Conservation (phyloP, 164 flowering plant species). For the Paratinospora sagittata region DNA sequence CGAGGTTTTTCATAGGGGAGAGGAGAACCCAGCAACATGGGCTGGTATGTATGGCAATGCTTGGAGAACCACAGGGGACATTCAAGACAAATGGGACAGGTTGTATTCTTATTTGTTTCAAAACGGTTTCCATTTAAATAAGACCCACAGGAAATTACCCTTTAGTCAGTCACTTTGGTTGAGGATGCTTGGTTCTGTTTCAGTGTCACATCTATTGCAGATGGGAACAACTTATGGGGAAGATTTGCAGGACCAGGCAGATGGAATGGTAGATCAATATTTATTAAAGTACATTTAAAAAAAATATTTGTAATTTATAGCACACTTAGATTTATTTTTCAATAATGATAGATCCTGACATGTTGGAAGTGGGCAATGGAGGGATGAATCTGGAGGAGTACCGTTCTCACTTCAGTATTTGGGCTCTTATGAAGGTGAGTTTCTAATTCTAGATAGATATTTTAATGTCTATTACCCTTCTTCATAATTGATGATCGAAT, state of each 20-base stretch:
- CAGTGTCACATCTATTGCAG: conserved; percentile 45
- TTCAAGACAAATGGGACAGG: conserved; percentile 47
- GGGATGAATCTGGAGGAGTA: conserved; percentile 45
- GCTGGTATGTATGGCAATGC: conserved; percentile 31
- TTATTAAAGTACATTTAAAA: no score
- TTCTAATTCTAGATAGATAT: neutral
- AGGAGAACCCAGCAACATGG: conserved; percentile 47
- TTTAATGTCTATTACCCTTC: neutral
- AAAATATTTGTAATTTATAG: no score
- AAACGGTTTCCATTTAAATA: neutral
- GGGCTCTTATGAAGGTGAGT: conserved; percentile 44
- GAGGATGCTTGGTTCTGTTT: conserved; percentile 5
- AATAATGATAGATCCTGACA: conserved; percentile 40
- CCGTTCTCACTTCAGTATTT: conserved; percentile 48
- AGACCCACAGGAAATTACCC: neutral
- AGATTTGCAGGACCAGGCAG: conserved; percentile 46
- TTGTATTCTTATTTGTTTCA: conserved; percentile 6
- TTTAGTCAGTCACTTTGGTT: neutral
- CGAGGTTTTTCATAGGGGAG: conserved; percentile 27
- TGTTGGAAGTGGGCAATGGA: conserved; percentile 59
- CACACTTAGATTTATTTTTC: neutral
- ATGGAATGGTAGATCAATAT: conserved; percentile 47
- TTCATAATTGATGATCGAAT: neutral
- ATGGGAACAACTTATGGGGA: conserved; percentile 41
- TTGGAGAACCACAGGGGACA: conserved; percentile 56